phyloP scores from a whole-genome alignment of 345 rosid species.

The Brassica carinata region DNA sequence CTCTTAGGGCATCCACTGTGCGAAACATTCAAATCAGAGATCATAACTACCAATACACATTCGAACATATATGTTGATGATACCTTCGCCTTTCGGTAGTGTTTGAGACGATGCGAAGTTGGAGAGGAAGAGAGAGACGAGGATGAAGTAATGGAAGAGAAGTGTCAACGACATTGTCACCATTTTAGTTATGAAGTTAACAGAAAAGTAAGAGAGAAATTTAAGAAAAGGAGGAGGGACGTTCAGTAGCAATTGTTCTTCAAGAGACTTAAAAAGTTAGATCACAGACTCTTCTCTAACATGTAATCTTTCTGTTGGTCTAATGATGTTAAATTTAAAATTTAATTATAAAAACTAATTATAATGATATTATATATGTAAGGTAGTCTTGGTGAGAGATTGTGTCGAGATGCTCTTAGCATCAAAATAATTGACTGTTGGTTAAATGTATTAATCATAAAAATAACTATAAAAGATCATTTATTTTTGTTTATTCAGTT shows the following conservation, averaged over 20 bases:
- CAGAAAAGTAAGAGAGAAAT: too few species aligned
- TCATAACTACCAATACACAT: neutral
- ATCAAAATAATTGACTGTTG: neutral
- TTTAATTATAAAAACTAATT: too few species aligned
- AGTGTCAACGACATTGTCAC: conserved; percentile 18
- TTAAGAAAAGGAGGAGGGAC: too few species aligned
- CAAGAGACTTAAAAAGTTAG: too few species aligned
- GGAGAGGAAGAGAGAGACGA: conserved; percentile 24
- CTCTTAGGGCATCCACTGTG: conserved; percentile 51
- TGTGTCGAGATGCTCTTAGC: too few species aligned
- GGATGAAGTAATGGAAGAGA: conserved; percentile 13
- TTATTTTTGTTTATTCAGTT: neutral
- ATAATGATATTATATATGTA: too few species aligned
- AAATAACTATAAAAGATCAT: neutral
- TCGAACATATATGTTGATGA: neutral
- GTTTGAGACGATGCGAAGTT: conserved; percentile 33
- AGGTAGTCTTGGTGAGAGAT: too few species aligned
- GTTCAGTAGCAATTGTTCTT: too few species aligned
- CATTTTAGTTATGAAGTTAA: too few species aligned
- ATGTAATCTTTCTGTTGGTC: too few species aligned
- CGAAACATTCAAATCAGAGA: neutral
- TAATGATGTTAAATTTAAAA: too few species aligned
- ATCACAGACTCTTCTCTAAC: too few species aligned
- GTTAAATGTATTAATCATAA: neutral
- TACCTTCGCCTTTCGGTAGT: conserved; percentile 44